Evolutionary conservation across 2,329 filamentous ascomycete genomes (phyloP).

Genomic region (Chaetomiaceae sp.): DNA sequence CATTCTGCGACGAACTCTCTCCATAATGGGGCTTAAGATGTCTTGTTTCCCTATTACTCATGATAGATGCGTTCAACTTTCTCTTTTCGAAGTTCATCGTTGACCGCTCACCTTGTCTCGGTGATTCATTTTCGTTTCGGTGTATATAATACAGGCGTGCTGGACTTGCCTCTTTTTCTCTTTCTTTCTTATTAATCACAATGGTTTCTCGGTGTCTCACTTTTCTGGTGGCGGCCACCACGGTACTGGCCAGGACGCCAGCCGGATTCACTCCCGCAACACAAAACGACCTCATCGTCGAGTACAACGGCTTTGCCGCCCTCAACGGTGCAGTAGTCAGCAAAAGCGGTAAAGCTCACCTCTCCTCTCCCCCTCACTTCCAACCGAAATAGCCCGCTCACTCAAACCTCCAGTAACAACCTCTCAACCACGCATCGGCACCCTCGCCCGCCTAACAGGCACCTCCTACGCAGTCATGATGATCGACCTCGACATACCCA

Average conservation of each 20-base stretch:
- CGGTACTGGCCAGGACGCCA: conserved; percentile 38
- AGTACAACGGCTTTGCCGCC: conserved; percentile 35
- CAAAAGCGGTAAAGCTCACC: conserved; percentile 33
- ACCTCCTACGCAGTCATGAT: conserved; percentile 40
- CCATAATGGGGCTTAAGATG: neutral
- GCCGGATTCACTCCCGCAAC: conserved; percentile 38
- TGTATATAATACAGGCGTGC: neutral
- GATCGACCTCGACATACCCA: conserved; percentile 46
- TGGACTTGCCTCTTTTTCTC: neutral
- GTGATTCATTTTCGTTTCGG: neutral
- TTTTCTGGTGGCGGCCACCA: conserved; percentile 32
- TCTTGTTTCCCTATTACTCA: neutral
- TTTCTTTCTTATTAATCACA: neutral
- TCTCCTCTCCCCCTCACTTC: neutral
- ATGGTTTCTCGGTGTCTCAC: conserved; percentile 34
- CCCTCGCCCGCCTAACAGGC: conserved; percentile 35
- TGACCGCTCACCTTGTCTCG: neutral
- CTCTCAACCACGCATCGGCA: conserved; percentile 35
- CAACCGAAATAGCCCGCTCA: conserved; percentile 5
- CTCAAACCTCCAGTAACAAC: conserved; percentile 30
- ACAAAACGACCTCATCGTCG: conserved; percentile 38
- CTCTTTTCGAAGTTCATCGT: neutral
- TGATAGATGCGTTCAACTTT: neutral
- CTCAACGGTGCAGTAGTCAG: conserved; percentile 37
- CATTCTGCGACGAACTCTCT: neutral